Evolutionary conservation across 2,329 filamentous ascomycete species (phyloP).

Genomic region (Fusarium compactum): DNA sequence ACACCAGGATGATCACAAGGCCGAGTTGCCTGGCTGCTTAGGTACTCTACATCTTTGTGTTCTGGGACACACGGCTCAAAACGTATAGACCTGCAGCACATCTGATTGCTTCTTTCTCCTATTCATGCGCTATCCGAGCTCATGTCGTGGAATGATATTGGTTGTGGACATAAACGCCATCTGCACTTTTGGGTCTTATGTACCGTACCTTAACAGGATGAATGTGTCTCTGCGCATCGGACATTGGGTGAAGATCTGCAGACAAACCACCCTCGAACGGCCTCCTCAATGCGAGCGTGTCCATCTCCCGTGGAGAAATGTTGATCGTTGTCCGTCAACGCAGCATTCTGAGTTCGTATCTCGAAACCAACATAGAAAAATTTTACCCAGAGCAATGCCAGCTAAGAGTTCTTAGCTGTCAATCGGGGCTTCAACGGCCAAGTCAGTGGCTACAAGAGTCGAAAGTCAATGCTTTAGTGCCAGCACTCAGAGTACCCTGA

Average conservation of each 20-base stretch:
- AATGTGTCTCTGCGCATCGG: conserved; percentile 20
- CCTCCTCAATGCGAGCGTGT: conserved; percentile 25
- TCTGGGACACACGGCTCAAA: conserved; percentile 1
- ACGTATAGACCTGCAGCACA: conserved; percentile 10
- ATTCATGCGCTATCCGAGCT: conserved; percentile 11
- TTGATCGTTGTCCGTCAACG: conserved; percentile 10
- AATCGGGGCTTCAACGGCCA: conserved; percentile 29
- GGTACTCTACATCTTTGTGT: conserved; percentile 1
- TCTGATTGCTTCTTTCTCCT: conserved; percentile 7
- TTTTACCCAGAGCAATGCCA: conserved; percentile 8
- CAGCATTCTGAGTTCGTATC: not conserved
- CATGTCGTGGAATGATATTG: conserved; percentile 33
- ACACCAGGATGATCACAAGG: not conserved
- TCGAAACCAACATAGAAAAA: conserved; percentile 1
- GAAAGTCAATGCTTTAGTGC: conserved; percentile 16
- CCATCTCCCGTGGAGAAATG: conserved; percentile 29
- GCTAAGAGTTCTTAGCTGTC: conserved; percentile 13
- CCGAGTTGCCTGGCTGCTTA: not conserved
- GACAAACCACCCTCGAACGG: conserved; percentile 20
- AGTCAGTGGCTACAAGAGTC: not conserved
- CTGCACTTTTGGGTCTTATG: conserved; percentile 36
- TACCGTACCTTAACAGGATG: conserved; percentile 23
- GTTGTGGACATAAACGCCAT: conserved; percentile 26
- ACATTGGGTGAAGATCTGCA: conserved; percentile 33
- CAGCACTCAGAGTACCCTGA: conserved; percentile 15